A percentile compares a stretch with the other conserved stretches of the same genome.
Evolutionary conservation across 768 basidiomycete genomes (phyloP).

Genomic region (Pleurotus ostreatus): DNA sequence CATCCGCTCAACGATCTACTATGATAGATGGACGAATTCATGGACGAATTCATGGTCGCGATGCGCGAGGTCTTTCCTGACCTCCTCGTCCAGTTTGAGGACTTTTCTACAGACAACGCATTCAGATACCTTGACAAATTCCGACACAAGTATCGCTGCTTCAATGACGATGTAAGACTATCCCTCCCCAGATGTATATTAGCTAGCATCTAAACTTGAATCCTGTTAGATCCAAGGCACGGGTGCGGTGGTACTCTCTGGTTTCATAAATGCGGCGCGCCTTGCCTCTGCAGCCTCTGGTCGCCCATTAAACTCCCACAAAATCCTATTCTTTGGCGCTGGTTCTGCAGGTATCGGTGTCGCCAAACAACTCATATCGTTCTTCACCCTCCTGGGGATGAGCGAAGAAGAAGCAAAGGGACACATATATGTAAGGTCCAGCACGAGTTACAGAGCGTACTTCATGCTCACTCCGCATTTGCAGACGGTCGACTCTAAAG

Average conservation of each 20-base stretch:
- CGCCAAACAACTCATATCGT: conserved; percentile 76
- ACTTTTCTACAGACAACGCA: conserved; percentile 78
- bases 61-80: conserved; percentile 63
- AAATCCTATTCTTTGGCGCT: conserved; percentile 88
- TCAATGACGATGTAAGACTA: conserved; percentile 68
- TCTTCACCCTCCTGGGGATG: conserved; percentile 71
- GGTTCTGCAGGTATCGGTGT: conserved; percentile 89
- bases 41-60: conserved; percentile 73
- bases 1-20: background rate
- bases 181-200: conserved; percentile 5
- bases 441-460: background rate
- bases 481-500: conserved; percentile 74
- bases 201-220: conserved; percentile 1
- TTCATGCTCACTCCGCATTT: conserved; percentile 12
- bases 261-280: conserved; percentile 70
- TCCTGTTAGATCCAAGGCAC: conserved; percentile 58
- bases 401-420: conserved; percentile 61
- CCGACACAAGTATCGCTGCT: conserved; percentile 52
- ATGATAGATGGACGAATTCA: conserved; percentile 62
- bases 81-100: conserved; percentile 69
- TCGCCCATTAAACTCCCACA: conserved; percentile 63
- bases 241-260: conserved; percentile 68
- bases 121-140: conserved; percentile 68
- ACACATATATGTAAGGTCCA: conserved; percentile 56
- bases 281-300: conserved; percentile 52